Evolutionary conservation across 1,284 basidiomycete species (phyloP).

Genomic region (Mycena sp.): DNA sequence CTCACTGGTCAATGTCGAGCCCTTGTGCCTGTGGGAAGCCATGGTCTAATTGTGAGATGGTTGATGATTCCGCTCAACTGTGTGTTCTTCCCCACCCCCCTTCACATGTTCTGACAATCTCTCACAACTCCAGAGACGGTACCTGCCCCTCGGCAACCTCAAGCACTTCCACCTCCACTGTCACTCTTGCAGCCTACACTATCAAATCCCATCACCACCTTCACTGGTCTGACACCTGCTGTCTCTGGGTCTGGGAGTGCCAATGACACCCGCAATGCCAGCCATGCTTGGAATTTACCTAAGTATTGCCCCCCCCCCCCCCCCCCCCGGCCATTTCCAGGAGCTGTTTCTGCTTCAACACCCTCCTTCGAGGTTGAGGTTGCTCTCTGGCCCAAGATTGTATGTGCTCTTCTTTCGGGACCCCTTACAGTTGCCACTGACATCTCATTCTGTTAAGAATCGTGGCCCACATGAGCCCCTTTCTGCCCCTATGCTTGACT

Average conservation of each 20-base stretch:
- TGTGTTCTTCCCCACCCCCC: not conserved
- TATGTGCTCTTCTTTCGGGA: not conserved
- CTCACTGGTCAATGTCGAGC: not conserved
- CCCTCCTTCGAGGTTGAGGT: not conserved
- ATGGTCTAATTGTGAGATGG: not conserved
- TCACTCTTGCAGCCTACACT: not conserved
- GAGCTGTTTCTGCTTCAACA: not conserved
- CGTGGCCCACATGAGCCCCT: not conserved
- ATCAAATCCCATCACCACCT: not conserved
- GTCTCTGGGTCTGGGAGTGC: not conserved
- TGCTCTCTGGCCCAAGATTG: slow-evolving; percentile 1
- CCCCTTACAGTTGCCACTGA: too few species aligned
- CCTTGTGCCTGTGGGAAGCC: not conserved
- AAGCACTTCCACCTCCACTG: not conserved
- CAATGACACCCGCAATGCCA: not conserved
- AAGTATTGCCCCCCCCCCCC: too few species aligned
- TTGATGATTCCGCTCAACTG: not conserved
- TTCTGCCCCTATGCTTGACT: not conserved
- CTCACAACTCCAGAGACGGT: too few species aligned
- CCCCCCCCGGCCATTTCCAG: not conserved
- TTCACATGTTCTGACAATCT: not conserved
- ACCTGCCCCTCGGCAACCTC: not conserved
- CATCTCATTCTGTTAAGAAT: not conserved
- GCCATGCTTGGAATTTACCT: not conserved
- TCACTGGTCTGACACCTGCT: not conserved